Base-by-base conservation (phyloP, 768 basidiomycete genomes). In the Galerina marginata region DNA sequence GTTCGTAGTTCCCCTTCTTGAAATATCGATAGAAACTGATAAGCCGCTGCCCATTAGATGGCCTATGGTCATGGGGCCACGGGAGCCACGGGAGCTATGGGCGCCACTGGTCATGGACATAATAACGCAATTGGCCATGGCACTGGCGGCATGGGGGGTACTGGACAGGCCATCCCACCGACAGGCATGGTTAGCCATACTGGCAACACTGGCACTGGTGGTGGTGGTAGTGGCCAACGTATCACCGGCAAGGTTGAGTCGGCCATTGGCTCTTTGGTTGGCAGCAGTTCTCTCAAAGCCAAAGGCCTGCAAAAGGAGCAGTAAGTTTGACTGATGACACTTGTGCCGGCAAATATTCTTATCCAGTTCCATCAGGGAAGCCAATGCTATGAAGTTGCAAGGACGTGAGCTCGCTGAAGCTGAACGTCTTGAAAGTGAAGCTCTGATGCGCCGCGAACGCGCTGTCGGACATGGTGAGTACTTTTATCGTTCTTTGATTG, bases 291-390 rank as follows among this genome's bases (percentile, higher is more conserved):
- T 0, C 68, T 86, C 20, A 81, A 82, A 65, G 77, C 77, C 12
- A 82, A 81, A 63, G 85, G 83, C 12, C 59, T 78, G 20, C 74
- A 83, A 72, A 85, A 84, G 66, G 81, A 86, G 63, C 76, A 77
- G 75, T 80, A 54, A 55, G 75, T 71, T 29, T 48, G 2, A 37
- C 16, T 10, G n/a, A 2, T 7, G 47, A 16, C 20, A 12, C 25
- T 5, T 14, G 7, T 38, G 33, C 12, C 10, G 42, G 14, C n/a
- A 16, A 16, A 33, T 45, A 42, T 12, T 15, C 48, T 58, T 44
- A 54, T n/a, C 6, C 5, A 12, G 7, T 45, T 26, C 36, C 44
- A 16, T 38, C 53, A 81, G 81, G 52, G 83, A 84, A 70, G 84
- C 83, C 0, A 74, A 79, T 26, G 70, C 78, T 0, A 60, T 79